Base-by-base conservation (phyloP, 108 stramenopile genomes). In the Cyclotella cryptica region DNA sequence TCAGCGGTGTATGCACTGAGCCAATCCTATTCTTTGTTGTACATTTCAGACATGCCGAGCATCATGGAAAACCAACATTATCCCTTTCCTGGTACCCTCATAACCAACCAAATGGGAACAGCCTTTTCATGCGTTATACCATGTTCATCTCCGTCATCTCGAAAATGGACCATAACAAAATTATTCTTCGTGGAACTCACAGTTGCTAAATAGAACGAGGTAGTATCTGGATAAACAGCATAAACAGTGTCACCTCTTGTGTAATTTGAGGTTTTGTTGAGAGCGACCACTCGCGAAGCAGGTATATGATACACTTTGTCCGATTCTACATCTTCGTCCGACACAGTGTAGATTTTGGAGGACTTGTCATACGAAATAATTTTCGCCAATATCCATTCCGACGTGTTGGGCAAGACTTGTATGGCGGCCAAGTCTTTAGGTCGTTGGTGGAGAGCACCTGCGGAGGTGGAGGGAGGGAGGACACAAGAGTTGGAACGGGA, bases 181-280 rank as follows among this genome's bases (percentile, higher is more conserved):
- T 84, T 73, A 39, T 77, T 80, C 72, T 57, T 67, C 0, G 46
- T 27, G 15, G 58, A 43, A 43, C 67, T 70, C 52, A 93, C 86
- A 17, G 90, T 88, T 11, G 90, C 94, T 54, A 82, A 88, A 81
- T 95, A 95, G 68, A 95, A 95, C 9, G 89, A 81, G 14, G 94
- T 95, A 1, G 94, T 95, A 69, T 95, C 94, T 0, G 94, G 94
- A 78, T 95, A 95, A 4, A 95, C 88, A 24, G 92, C 94, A 86
- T 81, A 92, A 12, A 95, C 80, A 1, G 54, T 66, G 49, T 95
- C 94, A 6, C 92, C 92, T 24, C 77, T 41, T 19, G 43, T 40
- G 73, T 67, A 81, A 27, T 51, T 68, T 47, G 65, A 63, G 17
- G 64, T 69, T 11, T 76, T 70, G 17, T 85, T 78, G 22, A 93